Percentiles rank a stretch among this genome's conserved stretches.
phyloP scores from a whole-genome alignment of 2,329 filamentous ascomycete genomes.

The Colletotrichum sp. region DNA sequence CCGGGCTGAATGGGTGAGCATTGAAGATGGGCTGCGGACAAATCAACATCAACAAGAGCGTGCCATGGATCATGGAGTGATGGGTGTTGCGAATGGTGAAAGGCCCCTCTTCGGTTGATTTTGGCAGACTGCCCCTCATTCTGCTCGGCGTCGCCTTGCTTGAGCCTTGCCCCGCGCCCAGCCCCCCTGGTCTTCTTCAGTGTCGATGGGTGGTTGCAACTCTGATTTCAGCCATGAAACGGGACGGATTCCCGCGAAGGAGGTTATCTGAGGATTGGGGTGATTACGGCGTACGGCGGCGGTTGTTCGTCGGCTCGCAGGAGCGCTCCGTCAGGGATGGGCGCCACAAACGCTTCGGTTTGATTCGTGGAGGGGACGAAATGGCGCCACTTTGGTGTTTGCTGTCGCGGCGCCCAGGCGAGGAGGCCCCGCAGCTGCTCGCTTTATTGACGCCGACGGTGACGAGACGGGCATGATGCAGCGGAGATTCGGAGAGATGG shows the following conservation, averaged over 20 bases:
- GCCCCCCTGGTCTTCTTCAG: background rate
- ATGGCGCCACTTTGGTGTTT: conserved; percentile 4
- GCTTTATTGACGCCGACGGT: conserved; percentile 19
- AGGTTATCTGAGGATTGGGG: background rate
- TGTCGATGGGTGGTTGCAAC: background rate
- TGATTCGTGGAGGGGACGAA: conserved; percentile 3
- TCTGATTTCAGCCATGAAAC: conserved; percentile 15
- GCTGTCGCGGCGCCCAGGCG: conserved; percentile 2
- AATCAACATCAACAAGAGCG: conserved; percentile 3
- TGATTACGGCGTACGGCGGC: conserved; percentile 18
- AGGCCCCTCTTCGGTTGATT: background rate
- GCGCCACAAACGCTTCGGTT: background rate
- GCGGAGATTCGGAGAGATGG: conserved; percentile 7
- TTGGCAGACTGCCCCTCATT: background rate
- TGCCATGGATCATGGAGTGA: conserved; percentile 1
- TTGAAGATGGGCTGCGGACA: background rate
- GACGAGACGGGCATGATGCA: conserved; percentile 2
- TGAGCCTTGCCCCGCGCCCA: background rate
- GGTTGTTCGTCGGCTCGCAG: conserved; percentile 3
- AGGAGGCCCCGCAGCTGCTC: background rate
- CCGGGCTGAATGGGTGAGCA: background rate
- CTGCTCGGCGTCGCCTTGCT: background rate
- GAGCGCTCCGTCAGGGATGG: background rate
- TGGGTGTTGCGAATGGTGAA: background rate
- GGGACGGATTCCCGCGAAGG: conserved; percentile 12